These are phyloP conservation scores for Ophiostoma fasciatum DNA, from an alignment of 2,329 filamentous ascomycete species.

Conservation along the genomic window DNA sequence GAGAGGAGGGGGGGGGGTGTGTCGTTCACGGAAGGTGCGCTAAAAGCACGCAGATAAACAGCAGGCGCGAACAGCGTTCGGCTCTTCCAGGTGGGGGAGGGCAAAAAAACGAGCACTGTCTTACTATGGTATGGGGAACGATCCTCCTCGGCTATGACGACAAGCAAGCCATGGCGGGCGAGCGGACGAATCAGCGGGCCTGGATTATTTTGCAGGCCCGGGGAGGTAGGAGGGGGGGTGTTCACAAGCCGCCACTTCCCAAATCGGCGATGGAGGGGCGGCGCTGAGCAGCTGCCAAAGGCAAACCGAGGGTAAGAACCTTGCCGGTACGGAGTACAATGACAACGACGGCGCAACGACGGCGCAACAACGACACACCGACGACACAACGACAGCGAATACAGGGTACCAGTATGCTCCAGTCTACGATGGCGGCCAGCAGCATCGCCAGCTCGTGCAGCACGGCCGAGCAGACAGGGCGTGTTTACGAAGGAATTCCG, in stretches of 20 bases:
- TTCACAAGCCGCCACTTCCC: constrained; percentile 10
- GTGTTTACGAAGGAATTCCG: constrained; percentile 11
- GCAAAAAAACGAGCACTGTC: constrained; percentile 13
- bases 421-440: no score
- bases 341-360: no score
- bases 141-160: constrained; percentile 17
- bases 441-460: no score
- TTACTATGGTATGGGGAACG: no score
- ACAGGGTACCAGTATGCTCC: no score
- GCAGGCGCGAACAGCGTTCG: constrained; percentile 2
- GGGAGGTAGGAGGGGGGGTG: constrained; percentile 1
- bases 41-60: constrained; percentile 9
- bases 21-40: not conserved
- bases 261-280: no score
- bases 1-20: constrained; percentile 2
- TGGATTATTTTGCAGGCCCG: constrained; percentile 13
- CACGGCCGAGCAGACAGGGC: no score
- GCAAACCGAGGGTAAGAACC: no score
- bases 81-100: constrained; percentile 9
- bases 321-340: no score
- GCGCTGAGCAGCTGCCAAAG: no score
- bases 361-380: no score
- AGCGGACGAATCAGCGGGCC: constrained; percentile 15
- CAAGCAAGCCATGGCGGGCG: constrained; percentile 11
- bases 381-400: no score